These are phyloP conservation scores for Leishmania amazonensis DNA, from an alignment of 208 protist species.

Conservation along the genomic window DNA sequence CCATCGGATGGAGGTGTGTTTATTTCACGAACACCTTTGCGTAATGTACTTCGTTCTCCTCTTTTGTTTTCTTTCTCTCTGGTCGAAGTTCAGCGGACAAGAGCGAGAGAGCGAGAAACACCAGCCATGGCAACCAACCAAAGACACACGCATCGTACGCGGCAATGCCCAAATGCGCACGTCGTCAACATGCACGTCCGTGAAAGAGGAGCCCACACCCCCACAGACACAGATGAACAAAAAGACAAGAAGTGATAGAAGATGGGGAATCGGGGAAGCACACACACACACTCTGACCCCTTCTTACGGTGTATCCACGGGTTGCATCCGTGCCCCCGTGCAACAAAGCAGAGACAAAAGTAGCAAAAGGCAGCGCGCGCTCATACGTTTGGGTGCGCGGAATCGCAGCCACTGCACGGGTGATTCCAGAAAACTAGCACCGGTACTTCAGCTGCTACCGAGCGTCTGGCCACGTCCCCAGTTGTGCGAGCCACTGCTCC, in stretches of 20 bases:
- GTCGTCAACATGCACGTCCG: neutral
- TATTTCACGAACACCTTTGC: neutral
- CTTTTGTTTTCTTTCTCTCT: neutral
- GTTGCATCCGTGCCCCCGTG: neutral
- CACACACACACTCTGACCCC: neutral
- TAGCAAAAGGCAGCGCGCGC: neutral
- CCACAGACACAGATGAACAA: neutral
- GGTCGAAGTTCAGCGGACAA: neutral
- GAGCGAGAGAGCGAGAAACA: neutral
- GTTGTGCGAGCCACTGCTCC: slow-evolving; percentile 23
- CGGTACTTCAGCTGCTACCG: slow-evolving; percentile 25
- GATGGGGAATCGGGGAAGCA: neutral
- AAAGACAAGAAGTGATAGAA: neutral
- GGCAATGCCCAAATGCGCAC: neutral
- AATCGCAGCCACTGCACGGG: neutral
- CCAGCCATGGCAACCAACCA: neutral
- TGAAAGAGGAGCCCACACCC: slow-evolving; percentile 8
- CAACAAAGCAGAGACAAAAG: neutral
- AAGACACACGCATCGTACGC: neutral
- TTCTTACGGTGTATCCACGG: neutral
- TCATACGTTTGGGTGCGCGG: neutral
- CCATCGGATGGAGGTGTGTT: neutral
- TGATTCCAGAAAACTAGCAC: neutral
- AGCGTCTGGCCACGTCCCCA: slow-evolving; percentile 37
- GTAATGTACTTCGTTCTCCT: neutral